These are phyloP conservation scores for Ophioceras dolichostomum DNA, from an alignment of 2,329 filamentous ascomycete genomes.

Conservation along the genomic window DNA sequence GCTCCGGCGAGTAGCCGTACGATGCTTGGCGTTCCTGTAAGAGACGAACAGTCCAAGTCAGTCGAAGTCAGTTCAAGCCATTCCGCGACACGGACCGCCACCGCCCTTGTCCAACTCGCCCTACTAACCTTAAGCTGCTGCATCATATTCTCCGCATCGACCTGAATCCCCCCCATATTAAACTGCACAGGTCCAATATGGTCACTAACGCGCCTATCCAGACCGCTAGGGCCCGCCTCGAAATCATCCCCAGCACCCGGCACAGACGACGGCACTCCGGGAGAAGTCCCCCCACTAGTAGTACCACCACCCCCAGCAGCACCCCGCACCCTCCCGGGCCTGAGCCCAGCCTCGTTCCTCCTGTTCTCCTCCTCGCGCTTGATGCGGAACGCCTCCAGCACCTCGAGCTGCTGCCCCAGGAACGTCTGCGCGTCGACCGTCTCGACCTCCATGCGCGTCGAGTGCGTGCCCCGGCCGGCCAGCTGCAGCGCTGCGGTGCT, in stretches of 20 bases:
- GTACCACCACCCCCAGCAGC: neutral
- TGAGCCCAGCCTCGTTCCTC: neutral
- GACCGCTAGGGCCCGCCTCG: conserved; percentile 14
- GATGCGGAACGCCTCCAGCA: conserved; percentile 54
- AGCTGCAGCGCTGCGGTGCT: conserved; percentile 49
- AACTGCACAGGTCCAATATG: conserved; percentile 94
- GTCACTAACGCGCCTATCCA: conserved; percentile 42
- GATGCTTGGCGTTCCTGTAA: conserved; percentile 44
- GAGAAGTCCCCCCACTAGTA: no score
- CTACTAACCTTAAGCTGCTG: conserved; percentile 64
- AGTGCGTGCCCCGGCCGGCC: conserved; percentile 33
- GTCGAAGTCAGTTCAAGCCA: no score
- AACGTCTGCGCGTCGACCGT: conserved; percentile 70
- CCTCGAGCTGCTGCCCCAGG: conserved; percentile 59
- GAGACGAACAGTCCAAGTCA: no score
- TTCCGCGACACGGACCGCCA: no score
- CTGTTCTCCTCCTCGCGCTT: conserved; percentile 17
- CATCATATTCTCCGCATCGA: conserved; percentile 89
- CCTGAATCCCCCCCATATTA: conserved; percentile 95
- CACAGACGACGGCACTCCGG: no score
- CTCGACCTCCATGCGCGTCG: conserved; percentile 43
- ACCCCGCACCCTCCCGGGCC: no score
- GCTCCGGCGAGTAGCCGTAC: conserved; percentile 33
- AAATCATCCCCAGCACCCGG: no score
- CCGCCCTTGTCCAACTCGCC: no score